phyloP scores from a whole-genome alignment of 169 alveolate species.

The Cryptosporidium tyzzeri region DNA sequence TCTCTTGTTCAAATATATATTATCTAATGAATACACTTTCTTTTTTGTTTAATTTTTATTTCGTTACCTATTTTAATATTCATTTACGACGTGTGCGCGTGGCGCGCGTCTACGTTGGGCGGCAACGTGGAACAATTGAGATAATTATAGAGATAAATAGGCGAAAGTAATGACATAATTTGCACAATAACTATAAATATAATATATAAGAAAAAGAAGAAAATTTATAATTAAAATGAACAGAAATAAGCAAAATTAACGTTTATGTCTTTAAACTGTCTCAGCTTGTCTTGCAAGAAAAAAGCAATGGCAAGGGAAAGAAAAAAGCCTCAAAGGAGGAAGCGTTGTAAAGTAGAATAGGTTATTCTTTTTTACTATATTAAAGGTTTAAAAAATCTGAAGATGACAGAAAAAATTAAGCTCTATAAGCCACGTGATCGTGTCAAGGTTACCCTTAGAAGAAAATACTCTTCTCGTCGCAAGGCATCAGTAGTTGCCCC shows the following conservation, averaged over 20 bases:
- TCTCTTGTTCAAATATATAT: neutral
- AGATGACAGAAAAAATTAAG: conserved; percentile 54
- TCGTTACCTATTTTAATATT: neutral
- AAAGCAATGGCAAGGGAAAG: neutral
- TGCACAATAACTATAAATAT: neutral
- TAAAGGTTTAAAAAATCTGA: conserved; percentile 2
- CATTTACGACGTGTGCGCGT: neutral
- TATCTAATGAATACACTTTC: neutral
- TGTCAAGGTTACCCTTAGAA: conserved; percentile 56
- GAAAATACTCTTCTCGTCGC: conserved; percentile 63
- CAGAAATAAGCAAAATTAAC: neutral
- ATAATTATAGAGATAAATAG: neutral
- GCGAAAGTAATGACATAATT: conserved; percentile 1
- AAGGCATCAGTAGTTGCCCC: conserved; percentile 79
- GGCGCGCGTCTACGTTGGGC: neutral
- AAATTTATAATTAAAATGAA: neutral
- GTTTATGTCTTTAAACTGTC: conserved; percentile 62
- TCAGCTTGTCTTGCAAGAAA: conserved; percentile 51
- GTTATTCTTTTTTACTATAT: conserved; percentile 25
- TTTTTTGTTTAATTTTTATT: neutral
- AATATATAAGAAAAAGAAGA: neutral
- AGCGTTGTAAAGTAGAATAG: conserved; percentile 24
- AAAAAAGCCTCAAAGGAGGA: conserved; percentile 9
- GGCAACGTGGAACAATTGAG: neutral
- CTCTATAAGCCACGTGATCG: conserved; percentile 57